Evolutionary conservation across 805 yeast species (phyloP), one percentile per base, ranked within the genome.

Genomic region (Ogataea salicorniae): DNA sequence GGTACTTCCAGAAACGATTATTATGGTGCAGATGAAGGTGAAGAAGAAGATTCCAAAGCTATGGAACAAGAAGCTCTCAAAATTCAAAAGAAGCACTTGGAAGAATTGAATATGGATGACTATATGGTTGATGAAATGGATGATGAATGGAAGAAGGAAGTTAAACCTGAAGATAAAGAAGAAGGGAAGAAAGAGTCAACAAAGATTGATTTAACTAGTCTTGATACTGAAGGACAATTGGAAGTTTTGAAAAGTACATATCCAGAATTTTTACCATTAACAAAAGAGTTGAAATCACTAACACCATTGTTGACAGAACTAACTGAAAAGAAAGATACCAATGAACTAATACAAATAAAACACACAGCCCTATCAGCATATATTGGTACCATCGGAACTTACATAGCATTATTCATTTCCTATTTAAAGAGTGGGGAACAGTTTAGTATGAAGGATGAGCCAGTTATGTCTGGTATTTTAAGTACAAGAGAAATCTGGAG

Each of bases 401-500:
- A 90, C 63, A 80, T 92, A 58, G 85, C 96, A 3, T 62, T 94
- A 15, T 79, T 92, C 52, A 67, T 79, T 16, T 81, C 81, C 36
- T 75, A 79, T 40, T 60, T 83, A 37, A 67, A 70, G 39, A 70
- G 71, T 20, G 83, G 79, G 26, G 84, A 80, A 44, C 56, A 49
- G 18, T 61, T 64, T 47, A 69, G 78, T 11, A 81, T 91, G 84
- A 89, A 88, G 57, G 95, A 88, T 47, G 92, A 86, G 55, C 86
- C 92, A 3, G 84, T 92, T 2, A 92, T 94, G 97, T 90, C 87
- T 59, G 78, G 85, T 29, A 83, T 92, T 34, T 70, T 92, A 46
- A 81, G 85, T 45, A 75, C 94, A 3, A 77, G 95, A 55, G 97
- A 92, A 60, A 75, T 87, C 16, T 91, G 97, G 96, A 79, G 94